Percentiles rank a stretch among this genome's conserved stretches.
These are phyloP conservation scores for Barnettozyma sp. DNA, from an alignment of 805 yeast genomes.

Conservation along the genomic window DNA sequence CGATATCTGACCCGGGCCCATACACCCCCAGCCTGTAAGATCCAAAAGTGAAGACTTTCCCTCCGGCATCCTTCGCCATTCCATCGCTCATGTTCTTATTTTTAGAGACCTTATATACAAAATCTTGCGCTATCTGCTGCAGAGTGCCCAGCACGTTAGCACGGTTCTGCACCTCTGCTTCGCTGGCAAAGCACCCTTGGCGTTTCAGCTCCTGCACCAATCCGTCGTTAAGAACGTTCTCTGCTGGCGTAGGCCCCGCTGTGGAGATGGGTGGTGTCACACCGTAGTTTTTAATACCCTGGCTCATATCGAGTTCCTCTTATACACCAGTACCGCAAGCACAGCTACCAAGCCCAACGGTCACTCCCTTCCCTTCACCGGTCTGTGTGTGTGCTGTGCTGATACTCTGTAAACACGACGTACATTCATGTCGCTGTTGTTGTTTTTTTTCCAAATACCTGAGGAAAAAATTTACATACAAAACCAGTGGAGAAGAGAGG, in stretches of 20 bases:
- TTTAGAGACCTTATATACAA: constrained; percentile 75
- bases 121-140: constrained; percentile 70
- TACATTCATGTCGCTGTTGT: too few relatives aligned
- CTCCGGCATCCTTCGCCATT: constrained; percentile 96
- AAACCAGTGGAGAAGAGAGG: too few relatives aligned
- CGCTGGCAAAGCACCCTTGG: constrained; percentile 86
- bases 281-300: constrained; percentile 21
- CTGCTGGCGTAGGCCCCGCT: constrained; percentile 80
- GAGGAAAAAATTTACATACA: too few relatives aligned
- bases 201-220: constrained; percentile 72
- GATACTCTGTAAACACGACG: too few relatives aligned
- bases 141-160: constrained; percentile 63
- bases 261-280: constrained; percentile 60
- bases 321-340: too few relatives aligned
- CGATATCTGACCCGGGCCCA: constrained; percentile 98
- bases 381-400: too few relatives aligned
- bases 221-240: constrained; percentile 65
- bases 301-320: too few relatives aligned
- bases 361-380: too few relatives aligned
- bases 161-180: constrained; percentile 74
- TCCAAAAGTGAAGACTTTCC: constrained; percentile 94
- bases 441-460: too few relatives aligned
- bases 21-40: constrained; percentile 92
- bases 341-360: too few relatives aligned
- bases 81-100: constrained; percentile 92